Evolutionary conservation across 805 yeast genomes (phyloP).

Genomic region (Candida nemodendra): DNA sequence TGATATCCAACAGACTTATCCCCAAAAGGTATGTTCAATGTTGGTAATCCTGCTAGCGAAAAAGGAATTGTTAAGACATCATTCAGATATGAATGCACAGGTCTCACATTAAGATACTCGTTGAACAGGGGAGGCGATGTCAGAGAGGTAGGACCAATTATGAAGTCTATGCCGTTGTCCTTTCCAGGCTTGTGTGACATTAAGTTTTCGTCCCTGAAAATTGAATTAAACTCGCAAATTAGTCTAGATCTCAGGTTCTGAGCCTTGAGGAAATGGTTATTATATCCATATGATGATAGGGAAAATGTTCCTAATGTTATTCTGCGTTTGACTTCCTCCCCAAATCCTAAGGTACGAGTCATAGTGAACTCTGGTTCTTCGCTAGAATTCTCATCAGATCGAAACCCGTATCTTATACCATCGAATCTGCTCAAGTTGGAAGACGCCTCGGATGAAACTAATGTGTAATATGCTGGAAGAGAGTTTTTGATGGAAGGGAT

Average conservation of each 20-base stretch:
- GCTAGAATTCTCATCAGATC: conserved; percentile 36
- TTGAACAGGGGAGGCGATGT: conserved; percentile 44
- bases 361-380: conserved; percentile 40
- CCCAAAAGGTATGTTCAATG: conserved; percentile 69
- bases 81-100: conserved; percentile 66
- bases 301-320: conserved; percentile 85
- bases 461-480: conserved; percentile 79
- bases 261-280: conserved; percentile 77
- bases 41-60: conserved; percentile 88
- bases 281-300: conserved; percentile 68
- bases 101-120: conserved; percentile 22
- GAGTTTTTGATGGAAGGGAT: conserved; percentile 66
- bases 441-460: conserved; percentile 92
- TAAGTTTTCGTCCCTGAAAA: conserved; percentile 55
- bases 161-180: conserved; percentile 57
- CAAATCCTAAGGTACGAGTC: conserved; percentile 69
- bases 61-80: conserved; percentile 90
- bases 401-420: conserved; percentile 80
- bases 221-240: conserved; percentile 60
- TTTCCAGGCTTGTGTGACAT: conserved; percentile 22
- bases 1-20: conserved; percentile 65
- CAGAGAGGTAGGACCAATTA: conserved; percentile 72
- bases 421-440: conserved; percentile 89
- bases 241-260: conserved; percentile 60
- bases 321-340: conserved; percentile 80